These are phyloP conservation scores for Calophaca sinica DNA, from an alignment of 306 rosid genomes.

Conservation along the genomic window DNA sequence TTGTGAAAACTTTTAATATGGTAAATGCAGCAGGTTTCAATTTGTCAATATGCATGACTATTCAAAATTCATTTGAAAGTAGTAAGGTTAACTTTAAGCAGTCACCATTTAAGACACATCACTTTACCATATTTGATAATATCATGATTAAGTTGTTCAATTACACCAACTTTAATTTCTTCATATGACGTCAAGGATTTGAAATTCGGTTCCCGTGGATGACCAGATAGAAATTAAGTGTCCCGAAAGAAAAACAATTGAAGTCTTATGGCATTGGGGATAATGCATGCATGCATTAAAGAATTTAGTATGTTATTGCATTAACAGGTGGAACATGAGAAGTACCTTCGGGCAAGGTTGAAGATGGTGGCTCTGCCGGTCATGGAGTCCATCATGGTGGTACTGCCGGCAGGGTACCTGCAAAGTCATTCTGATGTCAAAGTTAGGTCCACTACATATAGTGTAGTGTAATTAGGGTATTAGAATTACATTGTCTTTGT, in stretches of 20 bases:
- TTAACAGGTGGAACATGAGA: not conserved
- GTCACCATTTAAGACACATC: slow-evolving; percentile 35
- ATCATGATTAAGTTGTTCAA: not conserved
- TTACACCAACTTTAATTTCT: slow-evolving; percentile 20
- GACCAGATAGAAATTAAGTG: no score
- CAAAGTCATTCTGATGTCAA: no score
- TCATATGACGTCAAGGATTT: slow-evolving; percentile 51
- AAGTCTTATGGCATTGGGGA: no score
- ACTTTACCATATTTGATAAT: slow-evolving; percentile 18
- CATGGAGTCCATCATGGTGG: no score
- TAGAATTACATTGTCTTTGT: no score
- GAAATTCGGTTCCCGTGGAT: slow-evolving; percentile 15
- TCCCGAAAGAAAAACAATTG: no score
- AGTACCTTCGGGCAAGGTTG: no score
- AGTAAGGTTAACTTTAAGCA: slow-evolving; percentile 27
- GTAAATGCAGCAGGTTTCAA: slow-evolving; percentile 13
- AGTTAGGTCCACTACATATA: no score
- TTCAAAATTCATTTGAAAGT: slow-evolving; percentile 35
- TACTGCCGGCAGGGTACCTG: no score
- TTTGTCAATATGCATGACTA: slow-evolving; percentile 37
- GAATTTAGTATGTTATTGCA: slow-evolving; percentile 15
- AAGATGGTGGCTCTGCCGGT: no score
- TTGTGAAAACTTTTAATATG: not conserved
- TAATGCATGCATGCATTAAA: slow-evolving; percentile 4
- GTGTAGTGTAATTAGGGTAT: no score